Conservation (phyloP, 2,329 filamentous ascomycete genomes). For the Keithomyces neogunnii region DNA sequence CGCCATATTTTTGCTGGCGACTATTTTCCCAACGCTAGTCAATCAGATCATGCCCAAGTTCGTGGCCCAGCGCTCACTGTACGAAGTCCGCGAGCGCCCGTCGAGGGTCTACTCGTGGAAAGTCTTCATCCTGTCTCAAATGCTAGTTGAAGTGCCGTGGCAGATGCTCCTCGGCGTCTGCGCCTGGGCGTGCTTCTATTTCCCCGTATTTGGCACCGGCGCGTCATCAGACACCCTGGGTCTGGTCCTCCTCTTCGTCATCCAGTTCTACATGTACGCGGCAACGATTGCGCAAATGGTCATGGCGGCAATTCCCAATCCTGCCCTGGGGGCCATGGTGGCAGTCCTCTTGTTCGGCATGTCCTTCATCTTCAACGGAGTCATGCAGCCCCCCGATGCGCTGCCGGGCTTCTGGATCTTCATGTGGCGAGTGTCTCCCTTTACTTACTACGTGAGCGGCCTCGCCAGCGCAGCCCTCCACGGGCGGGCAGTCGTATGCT, state of each 20-base stretch:
- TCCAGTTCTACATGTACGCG: not conserved
- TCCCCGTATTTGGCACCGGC: not conserved
- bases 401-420: constrained; percentile 73
- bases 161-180: constrained; percentile 15
- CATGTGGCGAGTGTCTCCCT: constrained; percentile 70
- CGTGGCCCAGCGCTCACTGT: constrained; percentile 58
- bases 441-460: constrained; percentile 66
- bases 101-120: constrained; percentile 62
- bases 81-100: constrained; percentile 60
- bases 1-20: constrained; percentile 61
- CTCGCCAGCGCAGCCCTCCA: constrained; percentile 26
- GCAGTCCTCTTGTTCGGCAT: not conserved
- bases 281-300: no score
- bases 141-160: constrained; percentile 8
- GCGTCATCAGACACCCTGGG: not conserved
- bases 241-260: not conserved
- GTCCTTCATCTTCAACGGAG: not conserved
- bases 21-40: constrained; percentile 49
- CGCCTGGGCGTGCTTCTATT: not conserved
- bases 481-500: not conserved
- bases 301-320: not conserved
- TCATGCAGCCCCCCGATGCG: not conserved
- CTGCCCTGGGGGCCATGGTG: not conserved
- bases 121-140: constrained; percentile 55
- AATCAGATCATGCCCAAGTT: constrained; percentile 66